A percentile compares a stretch with the other conserved stretches of the same genome.
These are phyloP conservation scores for Sporothrix luriei DNA, from an alignment of 2,329 filamentous ascomycete species.

Conservation along the genomic window DNA sequence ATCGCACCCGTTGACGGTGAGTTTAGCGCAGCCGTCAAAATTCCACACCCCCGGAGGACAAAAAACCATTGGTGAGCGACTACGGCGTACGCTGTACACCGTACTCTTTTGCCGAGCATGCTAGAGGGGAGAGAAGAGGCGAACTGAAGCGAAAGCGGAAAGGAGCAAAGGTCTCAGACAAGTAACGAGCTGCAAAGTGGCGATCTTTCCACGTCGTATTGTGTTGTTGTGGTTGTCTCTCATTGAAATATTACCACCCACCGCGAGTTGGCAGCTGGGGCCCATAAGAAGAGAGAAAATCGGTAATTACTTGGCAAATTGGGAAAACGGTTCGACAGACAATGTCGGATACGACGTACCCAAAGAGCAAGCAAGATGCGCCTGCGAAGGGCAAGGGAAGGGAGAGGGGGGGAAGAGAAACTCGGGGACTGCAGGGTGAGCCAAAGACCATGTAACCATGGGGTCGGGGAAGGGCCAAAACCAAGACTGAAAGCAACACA, in stretches of 20 bases:
- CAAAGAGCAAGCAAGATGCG: conserved; percentile 11
- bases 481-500: not conserved
- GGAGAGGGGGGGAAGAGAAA: no score
- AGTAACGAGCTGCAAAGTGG: not conserved
- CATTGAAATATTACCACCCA: not conserved
- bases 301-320: not conserved
- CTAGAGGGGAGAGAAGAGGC: conserved; percentile 1
- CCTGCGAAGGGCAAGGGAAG: not conserved
- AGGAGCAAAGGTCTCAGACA: not conserved
- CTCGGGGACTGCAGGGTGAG: not conserved
- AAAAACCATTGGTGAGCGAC: not conserved
- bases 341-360: not conserved
- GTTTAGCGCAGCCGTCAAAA: conserved; percentile 25
- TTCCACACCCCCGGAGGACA: conserved; percentile 21
- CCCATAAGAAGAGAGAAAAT: not conserved
- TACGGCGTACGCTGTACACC: no score
- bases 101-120: not conserved
- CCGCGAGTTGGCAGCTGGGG: not conserved
- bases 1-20: conserved; percentile 4
- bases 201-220: not conserved
- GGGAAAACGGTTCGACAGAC: not conserved
- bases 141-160: conserved; percentile 8
- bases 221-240: not conserved
- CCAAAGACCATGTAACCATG: conserved; percentile 24
- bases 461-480: conserved; percentile 4